Evolutionary conservation across 2,329 filamentous ascomycete species (phyloP), one percentile per base, ranked within the genome.

Genomic region (Paramyrothecium roridum): DNA sequence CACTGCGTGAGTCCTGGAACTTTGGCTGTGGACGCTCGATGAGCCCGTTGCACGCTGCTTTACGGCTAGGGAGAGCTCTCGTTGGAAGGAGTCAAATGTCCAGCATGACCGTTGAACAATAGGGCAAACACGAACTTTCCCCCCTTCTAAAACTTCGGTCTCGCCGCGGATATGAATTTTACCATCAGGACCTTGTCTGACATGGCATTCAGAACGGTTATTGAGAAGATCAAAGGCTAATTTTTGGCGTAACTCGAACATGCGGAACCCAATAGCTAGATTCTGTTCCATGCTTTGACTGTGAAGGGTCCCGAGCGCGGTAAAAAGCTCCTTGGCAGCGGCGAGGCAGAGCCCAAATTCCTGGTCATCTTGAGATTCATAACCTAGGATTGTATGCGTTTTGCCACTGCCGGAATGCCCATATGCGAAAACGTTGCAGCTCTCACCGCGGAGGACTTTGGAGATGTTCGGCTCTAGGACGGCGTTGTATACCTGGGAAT

Each of bases 331-430:
- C 3, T 60, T 57, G 3, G 72, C 71, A 3, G 74, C 69, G 0
- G 68, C 61, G 6, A 76, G 59, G 52, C 70, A 75, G 1, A 77
- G 54, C 0, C 73, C 75, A 23, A 75, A 65, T n/a, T n/a, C n/a
- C 21, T 73, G 56, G 3, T 68, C 56, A 1, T 56, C 7, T 74
- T 63, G 48, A 68, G n/a, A 72, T 19, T 77, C 68, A 51, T 77
- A 76, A 3, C 76, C 76, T 8, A 79, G 37, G 20, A 96, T 96
- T 2, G 92, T 96, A 68, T 87, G 89, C 0, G 92, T 96, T 76
- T 96, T 96, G 54, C 92, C 92, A 50, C 90, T 91, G 8, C 92
- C 92, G 0, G 92, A 96, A 69, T 96, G 92, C 30, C 92, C 92
- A 68, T 96, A 96, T 66, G 91, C 95, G 73, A 96, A 95, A 59